Percentiles rank a stretch among this genome's conserved stretches.
phyloP scores from a whole-genome alignment of 768 basidiomycete species.

The Suillus bovinus region DNA sequence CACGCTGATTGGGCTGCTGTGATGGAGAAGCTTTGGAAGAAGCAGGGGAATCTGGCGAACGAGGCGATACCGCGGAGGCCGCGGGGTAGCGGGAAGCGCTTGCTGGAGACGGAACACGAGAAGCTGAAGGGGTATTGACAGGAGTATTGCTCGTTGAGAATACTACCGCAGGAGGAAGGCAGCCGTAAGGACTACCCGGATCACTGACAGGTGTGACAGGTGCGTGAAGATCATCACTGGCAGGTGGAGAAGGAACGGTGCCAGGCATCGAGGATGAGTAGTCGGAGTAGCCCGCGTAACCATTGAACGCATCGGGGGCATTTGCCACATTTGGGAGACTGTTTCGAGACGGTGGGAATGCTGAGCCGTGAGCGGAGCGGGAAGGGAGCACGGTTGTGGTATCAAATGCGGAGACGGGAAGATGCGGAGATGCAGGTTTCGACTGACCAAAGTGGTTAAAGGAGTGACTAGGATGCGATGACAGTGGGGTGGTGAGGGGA shows the following conservation, averaged over 20 bases:
- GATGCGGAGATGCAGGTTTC: slow-evolving; percentile 26
- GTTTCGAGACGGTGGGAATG: slow-evolving; percentile 32
- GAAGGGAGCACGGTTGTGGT: slow-evolving; percentile 56
- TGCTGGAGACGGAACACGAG: slow-evolving; percentile 40
- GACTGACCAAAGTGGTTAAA: slow-evolving; percentile 33
- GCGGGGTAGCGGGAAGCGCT: slow-evolving; percentile 22
- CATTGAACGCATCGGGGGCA: slow-evolving; percentile 60
- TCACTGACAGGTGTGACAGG: slow-evolving; percentile 32
- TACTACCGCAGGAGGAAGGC: slow-evolving; percentile 67
- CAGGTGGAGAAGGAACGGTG: slow-evolving; percentile 39
- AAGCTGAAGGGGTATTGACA: slow-evolving; percentile 47
- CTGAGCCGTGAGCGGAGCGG: slow-evolving; percentile 36
- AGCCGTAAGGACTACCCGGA: slow-evolving; percentile 39
- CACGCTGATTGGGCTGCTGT: slow-evolving; percentile 30
- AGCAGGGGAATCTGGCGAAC: slow-evolving; percentile 23
- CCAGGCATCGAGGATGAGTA: slow-evolving; percentile 66
- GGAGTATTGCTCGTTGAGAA: slow-evolving; percentile 52
- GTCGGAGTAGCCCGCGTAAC: slow-evolving; percentile 67
- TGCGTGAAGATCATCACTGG: slow-evolving; percentile 29
- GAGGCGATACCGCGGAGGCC: slow-evolving; percentile 16
- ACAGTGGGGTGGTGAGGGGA: slow-evolving; percentile 43
- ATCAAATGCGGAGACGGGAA: slow-evolving; percentile 51
- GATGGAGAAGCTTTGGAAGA: slow-evolving; percentile 30
- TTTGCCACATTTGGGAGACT: slow-evolving; percentile 31
- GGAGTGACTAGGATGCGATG: slow-evolving; percentile 34